Percentiles rank a stretch among this genome's conserved stretches.
phyloP scores from a whole-genome alignment of 78 protist species.

The Mastigamoeba balamuthi region DNA sequence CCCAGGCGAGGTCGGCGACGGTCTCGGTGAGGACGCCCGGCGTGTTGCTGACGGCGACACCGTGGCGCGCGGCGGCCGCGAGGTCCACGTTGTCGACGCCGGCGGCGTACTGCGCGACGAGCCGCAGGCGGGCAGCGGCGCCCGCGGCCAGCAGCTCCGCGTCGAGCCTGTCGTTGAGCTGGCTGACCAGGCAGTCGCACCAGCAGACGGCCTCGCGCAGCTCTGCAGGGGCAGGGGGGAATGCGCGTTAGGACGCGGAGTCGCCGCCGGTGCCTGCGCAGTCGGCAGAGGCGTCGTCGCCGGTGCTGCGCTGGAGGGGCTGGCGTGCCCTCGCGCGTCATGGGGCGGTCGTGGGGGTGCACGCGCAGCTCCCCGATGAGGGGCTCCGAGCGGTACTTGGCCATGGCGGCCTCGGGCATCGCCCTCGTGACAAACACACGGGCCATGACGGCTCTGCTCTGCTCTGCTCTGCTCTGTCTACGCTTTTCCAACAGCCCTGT shows the following conservation, averaged over 20 bases:
- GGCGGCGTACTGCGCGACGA: conserved; percentile 4
- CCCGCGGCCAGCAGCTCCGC: neutral
- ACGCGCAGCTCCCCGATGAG: neutral
- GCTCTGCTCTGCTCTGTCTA: too few species aligned
- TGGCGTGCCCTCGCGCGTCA: neutral
- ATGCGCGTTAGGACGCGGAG: too few species aligned
- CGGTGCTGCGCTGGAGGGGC: neutral
- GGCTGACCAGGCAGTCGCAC: neutral
- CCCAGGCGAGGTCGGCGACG: conserved; percentile 21
- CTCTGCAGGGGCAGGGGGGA: too few species aligned
- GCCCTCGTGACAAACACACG: neutral
- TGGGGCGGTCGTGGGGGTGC: neutral
- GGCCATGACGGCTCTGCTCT: too few species aligned
- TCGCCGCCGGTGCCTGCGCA: neutral
- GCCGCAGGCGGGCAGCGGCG: neutral
- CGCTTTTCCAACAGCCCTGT: too few species aligned
- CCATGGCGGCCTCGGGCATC: neutral
- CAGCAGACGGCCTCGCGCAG: neutral
- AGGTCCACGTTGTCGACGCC: conserved; percentile 30
- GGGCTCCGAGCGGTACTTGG: neutral
- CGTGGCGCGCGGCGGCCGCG: neutral
- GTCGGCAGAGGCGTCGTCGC: neutral
- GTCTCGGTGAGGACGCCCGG: conserved; percentile 25
- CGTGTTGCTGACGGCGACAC: conserved; percentile 12
- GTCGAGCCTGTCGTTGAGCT: neutral